phyloP scores from a whole-genome alignment of 148 eudicot species.

The Linanthus parryae region DNA sequence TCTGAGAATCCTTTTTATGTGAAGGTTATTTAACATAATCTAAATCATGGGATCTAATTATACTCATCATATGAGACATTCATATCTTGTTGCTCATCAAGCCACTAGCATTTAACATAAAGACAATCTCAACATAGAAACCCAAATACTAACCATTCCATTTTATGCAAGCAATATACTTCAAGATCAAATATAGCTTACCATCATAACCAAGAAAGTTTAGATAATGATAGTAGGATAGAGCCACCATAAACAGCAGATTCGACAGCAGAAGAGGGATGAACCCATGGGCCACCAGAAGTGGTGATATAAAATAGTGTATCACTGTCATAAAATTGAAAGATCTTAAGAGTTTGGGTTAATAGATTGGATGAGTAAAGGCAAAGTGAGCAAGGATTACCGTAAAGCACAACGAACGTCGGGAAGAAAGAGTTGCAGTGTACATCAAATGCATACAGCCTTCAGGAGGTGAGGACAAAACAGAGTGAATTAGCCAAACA shows the following conservation, averaged over 20 bases:
- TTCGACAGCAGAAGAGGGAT: slow-evolving; percentile 83
- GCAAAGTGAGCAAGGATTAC: slow-evolving; percentile 29
- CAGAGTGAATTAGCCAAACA: slow-evolving; percentile 10
- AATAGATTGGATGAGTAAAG: neutral
- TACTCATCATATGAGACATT: neutral
- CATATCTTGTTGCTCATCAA: slow-evolving; percentile 2
- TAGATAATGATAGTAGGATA: slow-evolving; percentile 93
- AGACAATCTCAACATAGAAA: neutral
- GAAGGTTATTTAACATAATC: neutral
- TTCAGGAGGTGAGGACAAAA: slow-evolving; percentile 25
- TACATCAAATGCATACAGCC: slow-evolving; percentile 98
- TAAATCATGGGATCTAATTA: neutral
- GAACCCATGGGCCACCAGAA: slow-evolving; percentile 92
- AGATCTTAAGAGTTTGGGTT: neutral
- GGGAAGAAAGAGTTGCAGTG: slow-evolving; percentile 99
- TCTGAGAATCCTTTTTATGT: neutral
- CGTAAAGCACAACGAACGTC: slow-evolving; percentile 80
- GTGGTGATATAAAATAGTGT: slow-evolving; percentile 89
- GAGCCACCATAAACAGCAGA: slow-evolving; percentile 79
- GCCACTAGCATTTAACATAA: neutral
- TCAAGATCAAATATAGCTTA: slow-evolving; percentile 25
- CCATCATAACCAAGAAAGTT: slow-evolving; percentile 96
- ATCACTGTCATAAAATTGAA: slow-evolving; percentile 47
- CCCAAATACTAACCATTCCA: neutral
- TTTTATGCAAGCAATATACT: neutral